Base-by-base conservation (phyloP, 2,329 filamentous ascomycete species). In the Daldinia sp. region DNA sequence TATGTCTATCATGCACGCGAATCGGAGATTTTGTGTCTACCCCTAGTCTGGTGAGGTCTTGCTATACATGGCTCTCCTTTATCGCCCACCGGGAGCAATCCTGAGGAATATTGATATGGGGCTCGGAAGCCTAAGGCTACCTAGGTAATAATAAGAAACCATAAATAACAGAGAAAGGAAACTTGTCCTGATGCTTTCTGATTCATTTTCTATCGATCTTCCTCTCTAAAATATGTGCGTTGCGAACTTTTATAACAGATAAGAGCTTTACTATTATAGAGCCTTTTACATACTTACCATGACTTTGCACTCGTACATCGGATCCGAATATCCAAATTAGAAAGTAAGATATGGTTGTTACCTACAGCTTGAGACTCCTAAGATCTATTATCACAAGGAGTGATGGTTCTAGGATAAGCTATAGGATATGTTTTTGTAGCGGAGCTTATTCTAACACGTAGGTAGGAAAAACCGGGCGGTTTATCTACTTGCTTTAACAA, bases 51-150 rank as follows among this genome's bases (percentile, higher is more conserved):
- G 12, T 15, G 6, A 51, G 6, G 26, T 2, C 15, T 33, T 51
- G 15, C 13, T 51, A n/a, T 33, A 51, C 33, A 18, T 51, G 26
- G 7, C 1, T 9, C 20, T 48, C 15, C 9, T 51, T 51, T 18
- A n/a, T 30, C 33, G 46, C 46, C 26, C 26, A 51, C 26, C 46
- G 46, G 46, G 46, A 26, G 33, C 28, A 51, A 51, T 33, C 26
- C 46, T n/a, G 7, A 51, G 15, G 26, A 51, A 51, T 30, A 33
- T 26, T 12, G 28, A n/a, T 30, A 51, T 33, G n/a, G n/a, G 15
- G 46, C 26, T n/a, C 46, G 46, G 46, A 50, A 50, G 44, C 23
- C 20, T 1, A 48, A 28, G 23, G 18, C 30, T 33, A 33, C 30
- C 20, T 23, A 33, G 1, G 7, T 9, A 30, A 30, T 50, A 9